Percentiles rank a stretch among this genome's conserved stretches.
Evolutionary conservation across 164 flowering plant genomes (phyloP).

Genomic region (Macadamia integrifolia): DNA sequence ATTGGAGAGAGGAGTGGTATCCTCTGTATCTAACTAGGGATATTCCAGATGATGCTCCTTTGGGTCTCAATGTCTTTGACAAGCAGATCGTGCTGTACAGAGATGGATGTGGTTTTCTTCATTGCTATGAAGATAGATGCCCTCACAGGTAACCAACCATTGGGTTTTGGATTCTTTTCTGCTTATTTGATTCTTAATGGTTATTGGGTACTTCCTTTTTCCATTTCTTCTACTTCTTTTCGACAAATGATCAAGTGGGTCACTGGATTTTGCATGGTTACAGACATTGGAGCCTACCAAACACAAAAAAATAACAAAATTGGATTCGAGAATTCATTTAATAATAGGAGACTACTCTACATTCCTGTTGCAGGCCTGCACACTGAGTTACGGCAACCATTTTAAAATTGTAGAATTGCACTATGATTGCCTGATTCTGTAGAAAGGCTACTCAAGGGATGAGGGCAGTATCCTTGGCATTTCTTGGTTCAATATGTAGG

Average conservation of each 20-base stretch:
- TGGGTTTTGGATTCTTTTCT: neutral
- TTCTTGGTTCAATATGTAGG: too few relatives aligned
- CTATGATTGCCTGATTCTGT: too few relatives aligned
- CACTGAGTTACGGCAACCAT: too few relatives aligned
- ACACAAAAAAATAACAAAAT: too few relatives aligned
- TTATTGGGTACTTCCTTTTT: neutral
- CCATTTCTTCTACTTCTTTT: neutral
- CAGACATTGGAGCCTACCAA: neutral
- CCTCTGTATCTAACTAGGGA: constrained; percentile 75
- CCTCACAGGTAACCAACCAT: constrained; percentile 65
- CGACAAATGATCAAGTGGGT: constrained; percentile 3
- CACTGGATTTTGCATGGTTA: neutral
- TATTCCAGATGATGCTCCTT: constrained; percentile 86
- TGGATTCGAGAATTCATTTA: neutral
- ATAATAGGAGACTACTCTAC: neutral
- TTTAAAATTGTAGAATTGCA: too few relatives aligned
- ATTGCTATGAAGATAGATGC: constrained; percentile 79
- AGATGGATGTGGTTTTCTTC: constrained; percentile 63
- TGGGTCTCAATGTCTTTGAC: constrained; percentile 83
- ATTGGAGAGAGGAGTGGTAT: constrained; percentile 96
- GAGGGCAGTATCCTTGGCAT: too few relatives aligned
- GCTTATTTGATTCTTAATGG: too few relatives aligned
- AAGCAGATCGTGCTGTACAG: constrained; percentile 68
- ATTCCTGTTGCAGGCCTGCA: too few relatives aligned
- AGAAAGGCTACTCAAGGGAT: too few relatives aligned